phyloP scores from a whole-genome alignment of 228 moss, liverwort and hornwort species.

The Sphagnum fallax region DNA sequence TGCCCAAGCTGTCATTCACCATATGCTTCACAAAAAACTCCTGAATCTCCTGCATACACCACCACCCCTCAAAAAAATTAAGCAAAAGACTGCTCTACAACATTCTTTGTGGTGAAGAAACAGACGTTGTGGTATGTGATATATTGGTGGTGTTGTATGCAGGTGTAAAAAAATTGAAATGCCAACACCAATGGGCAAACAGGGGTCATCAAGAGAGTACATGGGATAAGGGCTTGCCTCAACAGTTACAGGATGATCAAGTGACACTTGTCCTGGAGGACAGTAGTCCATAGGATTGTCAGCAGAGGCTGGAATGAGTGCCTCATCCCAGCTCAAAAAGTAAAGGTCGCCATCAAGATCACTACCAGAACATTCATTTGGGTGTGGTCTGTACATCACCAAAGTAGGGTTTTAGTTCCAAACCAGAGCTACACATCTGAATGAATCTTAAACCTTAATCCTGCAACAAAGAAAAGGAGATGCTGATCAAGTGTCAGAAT shows the following conservation, averaged over 20 bases:
- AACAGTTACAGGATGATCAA: slow-evolving; percentile 70
- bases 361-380: slow-evolving; percentile 96
- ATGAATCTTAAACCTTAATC: too few relatives aligned
- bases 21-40: slow-evolving; percentile 80
- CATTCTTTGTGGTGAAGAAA: too few relatives aligned
- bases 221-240: slow-evolving; percentile 42
- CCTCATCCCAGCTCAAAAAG: slow-evolving; percentile 77
- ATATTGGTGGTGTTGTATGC: too few relatives aligned
- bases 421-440: too few relatives aligned
- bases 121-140: too few relatives aligned
- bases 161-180: too few relatives aligned
- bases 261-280: slow-evolving; percentile 32
- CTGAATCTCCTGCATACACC: slow-evolving; percentile 72
- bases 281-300: slow-evolving; percentile 84
- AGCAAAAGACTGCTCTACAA: neutral
- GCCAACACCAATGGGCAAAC: too few relatives aligned
- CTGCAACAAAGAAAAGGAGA: too few relatives aligned
- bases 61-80: neutral
- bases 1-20: slow-evolving; percentile 74
- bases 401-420: neutral
- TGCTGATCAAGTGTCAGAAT: too few relatives aligned
- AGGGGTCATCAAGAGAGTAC: neutral
- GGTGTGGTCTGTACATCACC: slow-evolving; percentile 67
- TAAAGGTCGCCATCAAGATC: slow-evolving; percentile 95
- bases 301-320: slow-evolving; percentile 48